A percentile compares a stretch with the other conserved stretches of the same genome.
Evolutionary conservation across 192 early-diverging fungal species (phyloP).

Genomic region (Linderina pennispora): DNA sequence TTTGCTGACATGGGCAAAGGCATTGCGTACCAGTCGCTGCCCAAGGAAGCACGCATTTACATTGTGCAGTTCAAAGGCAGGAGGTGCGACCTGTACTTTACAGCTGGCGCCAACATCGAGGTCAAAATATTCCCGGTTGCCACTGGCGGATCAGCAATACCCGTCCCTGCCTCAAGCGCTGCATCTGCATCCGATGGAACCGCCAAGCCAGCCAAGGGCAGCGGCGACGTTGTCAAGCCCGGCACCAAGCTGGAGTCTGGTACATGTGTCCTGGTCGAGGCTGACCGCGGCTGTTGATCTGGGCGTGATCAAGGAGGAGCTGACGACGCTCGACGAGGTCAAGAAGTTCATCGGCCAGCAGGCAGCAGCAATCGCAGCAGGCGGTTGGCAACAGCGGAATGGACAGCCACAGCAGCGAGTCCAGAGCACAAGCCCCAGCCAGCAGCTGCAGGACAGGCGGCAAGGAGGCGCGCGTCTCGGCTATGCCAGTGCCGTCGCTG

Average conservation of each 20-base stretch:
- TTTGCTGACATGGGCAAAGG: constrained; percentile 48
- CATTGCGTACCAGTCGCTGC: constrained; percentile 20
- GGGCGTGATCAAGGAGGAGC: constrained; percentile 33
- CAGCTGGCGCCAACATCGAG: constrained; percentile 18
- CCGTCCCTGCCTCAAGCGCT: constrained; percentile 2
- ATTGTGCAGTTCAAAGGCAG: constrained; percentile 42
- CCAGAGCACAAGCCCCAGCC: no score
- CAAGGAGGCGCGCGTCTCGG: no score
- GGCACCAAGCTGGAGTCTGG: constrained; percentile 11
- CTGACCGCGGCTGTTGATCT: constrained; percentile 43
- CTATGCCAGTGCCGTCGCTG: not conserved
- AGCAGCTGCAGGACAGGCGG: not conserved
- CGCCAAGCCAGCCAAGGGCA: not conserved
- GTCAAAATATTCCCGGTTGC: constrained; percentile 20
- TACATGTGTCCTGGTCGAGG: constrained; percentile 37
- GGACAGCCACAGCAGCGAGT: no score
- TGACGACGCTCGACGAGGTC: constrained; percentile 12
- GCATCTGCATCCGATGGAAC: not conserved
- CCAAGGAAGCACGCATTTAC: constrained; percentile 35
- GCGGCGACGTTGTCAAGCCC: no score
- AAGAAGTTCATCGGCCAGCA: constrained; percentile 12
- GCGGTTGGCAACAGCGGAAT: no score
- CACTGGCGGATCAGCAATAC: constrained; percentile 6
- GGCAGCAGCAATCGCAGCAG: constrained; percentile 3
- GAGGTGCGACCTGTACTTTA: constrained; percentile 39